Base-by-base conservation (phyloP, 176 grass and related monocot species). In the Puccinellia tenuiflora region DNA sequence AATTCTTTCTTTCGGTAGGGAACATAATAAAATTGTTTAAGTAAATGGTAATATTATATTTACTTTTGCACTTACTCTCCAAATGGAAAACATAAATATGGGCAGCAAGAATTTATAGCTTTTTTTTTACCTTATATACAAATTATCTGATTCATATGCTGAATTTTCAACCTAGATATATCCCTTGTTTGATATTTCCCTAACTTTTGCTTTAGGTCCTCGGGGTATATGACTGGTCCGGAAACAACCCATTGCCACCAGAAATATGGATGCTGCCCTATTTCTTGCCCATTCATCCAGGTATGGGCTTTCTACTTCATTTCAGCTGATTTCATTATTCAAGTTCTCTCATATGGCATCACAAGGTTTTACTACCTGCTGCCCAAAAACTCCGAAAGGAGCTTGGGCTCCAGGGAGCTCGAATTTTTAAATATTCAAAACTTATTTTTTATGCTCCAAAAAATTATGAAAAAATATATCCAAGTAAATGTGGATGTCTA, bases 181-280 rank as follows among this genome's bases (percentile, higher is more conserved):
- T 11, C 42, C 51, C 20, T 84, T 79, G 45, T 21, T 9, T 39
- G 34, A 68, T 83, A 54, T 84, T 89, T 63, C 28, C 61, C 10
- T 6, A 57, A 68, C 20, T 24, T 42, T 42, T 63, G 62, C 56
- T 85, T 80, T 46, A 98, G 96, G 96, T 98, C 43, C 91, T 98
- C 78, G 92, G 96, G 82, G 87, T 95, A 64, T 98, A 95, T 91
- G 91, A 98, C 56, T 98, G 96, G 92, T 93, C 83, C 39, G 92
- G 96, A 53, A 98, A 98, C 54, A 98, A 98, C 70, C 92, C 91
- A 56, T 47, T 98, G 85, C 96, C 92, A 10, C 96, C 92, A 85
- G 96, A 98, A 89, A 89, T 98, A 91, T 98, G 96, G 92, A 61
- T 98, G 85, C 66, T 98, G 21, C 96, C 96, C 21, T 98, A 95